Percentiles rank a stretch among this genome's conserved stretches.
Conservation (phyloP, 192 early-diverging fungal species). For the Neocallimastix lanati region DNA sequence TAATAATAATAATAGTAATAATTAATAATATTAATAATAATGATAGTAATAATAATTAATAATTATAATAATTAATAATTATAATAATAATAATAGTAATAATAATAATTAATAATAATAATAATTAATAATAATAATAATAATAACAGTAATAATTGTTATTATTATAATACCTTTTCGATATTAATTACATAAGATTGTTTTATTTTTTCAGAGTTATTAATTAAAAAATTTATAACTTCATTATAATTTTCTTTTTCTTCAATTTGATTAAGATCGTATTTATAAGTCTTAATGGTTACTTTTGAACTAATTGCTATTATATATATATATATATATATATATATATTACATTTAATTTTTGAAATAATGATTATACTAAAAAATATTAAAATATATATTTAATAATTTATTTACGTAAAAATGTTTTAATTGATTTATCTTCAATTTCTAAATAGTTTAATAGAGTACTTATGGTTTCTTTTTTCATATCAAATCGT, state of each 20-base stretch:
- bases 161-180: neutral
- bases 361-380: too few relatives aligned
- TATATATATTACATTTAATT: too few relatives aligned
- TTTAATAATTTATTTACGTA: neutral
- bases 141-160: too few relatives aligned
- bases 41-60: too few relatives aligned
- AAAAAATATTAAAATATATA: too few relatives aligned
- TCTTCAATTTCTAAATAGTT: neutral
- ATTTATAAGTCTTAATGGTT: neutral
- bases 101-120: too few relatives aligned
- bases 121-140: neutral
- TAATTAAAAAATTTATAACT: neutral
- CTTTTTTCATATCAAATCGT: neutral
- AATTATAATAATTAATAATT: too few relatives aligned
- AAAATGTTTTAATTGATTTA: neutral
- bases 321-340: neutral
- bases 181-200: neutral
- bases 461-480: neutral
- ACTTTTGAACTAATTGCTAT: neutral
- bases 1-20: too few relatives aligned
- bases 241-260: neutral
- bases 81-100: too few relatives aligned
- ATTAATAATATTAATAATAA: neutral
- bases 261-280: neutral
- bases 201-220: neutral